Conservation (phyloP, 306 rosid genomes). For the Vicia sativa region DNA sequence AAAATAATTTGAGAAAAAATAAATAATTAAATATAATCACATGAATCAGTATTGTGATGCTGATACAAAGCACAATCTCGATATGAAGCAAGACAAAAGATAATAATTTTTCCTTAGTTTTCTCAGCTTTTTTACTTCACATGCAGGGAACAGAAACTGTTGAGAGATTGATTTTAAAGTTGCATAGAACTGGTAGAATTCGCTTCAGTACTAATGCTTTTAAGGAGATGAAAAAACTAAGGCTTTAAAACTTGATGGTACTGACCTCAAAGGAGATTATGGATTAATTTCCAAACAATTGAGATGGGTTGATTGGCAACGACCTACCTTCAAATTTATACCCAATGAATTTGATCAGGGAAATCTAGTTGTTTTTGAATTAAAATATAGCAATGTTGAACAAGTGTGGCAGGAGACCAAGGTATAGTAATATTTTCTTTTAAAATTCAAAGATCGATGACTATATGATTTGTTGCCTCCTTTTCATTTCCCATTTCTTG, state of each 20-base stretch:
- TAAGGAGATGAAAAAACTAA: slow-evolving; percentile 41
- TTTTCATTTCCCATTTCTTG: not conserved
- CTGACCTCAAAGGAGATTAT: slow-evolving; percentile 31
- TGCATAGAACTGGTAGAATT: not conserved
- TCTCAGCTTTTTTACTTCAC: not conserved
- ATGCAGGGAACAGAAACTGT: not conserved
- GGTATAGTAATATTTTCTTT: slow-evolving; percentile 33
- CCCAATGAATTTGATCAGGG: slow-evolving; percentile 35
- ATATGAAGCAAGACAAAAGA: not conserved
- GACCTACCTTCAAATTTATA: slow-evolving; percentile 28
- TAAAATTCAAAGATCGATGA: not conserved
- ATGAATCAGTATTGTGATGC: too few species aligned
- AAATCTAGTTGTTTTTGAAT: slow-evolving; percentile 40
- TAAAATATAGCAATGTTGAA: slow-evolving; percentile 37
- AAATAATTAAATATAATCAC: not conserved
- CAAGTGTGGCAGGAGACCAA: slow-evolving; percentile 41
- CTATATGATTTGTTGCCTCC: not conserved
- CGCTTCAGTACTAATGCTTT: slow-evolving; percentile 36
- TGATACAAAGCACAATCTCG: not conserved
- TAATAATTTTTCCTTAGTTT: not conserved
- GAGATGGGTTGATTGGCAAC: slow-evolving; percentile 48
- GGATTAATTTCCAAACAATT: slow-evolving; percentile 33
- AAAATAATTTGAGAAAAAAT: not conserved
- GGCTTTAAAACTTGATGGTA: slow-evolving; percentile 35
- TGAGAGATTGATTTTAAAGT: slow-evolving; percentile 29